These are phyloP conservation scores for Salix udensis DNA, from an alignment of 345 rosid species.

Conservation along the genomic window DNA sequence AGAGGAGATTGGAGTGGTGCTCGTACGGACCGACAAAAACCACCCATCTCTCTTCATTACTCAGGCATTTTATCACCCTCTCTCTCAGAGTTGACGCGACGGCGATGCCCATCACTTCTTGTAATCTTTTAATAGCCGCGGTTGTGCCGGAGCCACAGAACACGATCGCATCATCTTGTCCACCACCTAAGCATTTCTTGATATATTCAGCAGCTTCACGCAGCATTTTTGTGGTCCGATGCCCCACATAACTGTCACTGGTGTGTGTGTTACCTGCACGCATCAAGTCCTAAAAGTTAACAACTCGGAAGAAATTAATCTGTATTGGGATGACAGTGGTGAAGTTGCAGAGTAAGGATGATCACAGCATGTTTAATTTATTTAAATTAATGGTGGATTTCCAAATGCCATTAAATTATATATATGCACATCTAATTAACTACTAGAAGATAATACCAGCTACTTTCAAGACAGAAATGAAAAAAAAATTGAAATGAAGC, in stretches of 20 bases:
- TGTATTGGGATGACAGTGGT: background rate
- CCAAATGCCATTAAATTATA: too few relatives aligned
- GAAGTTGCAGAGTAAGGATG: too few relatives aligned
- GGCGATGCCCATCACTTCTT: conserved; percentile 54
- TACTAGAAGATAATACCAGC: too few relatives aligned
- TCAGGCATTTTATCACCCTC: conserved; percentile 25
- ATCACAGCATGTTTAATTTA: too few relatives aligned
- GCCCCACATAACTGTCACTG: conserved; percentile 49
- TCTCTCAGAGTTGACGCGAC: conserved; percentile 47
- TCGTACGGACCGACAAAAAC: conserved; percentile 63
- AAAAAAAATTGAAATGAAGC: too few relatives aligned
- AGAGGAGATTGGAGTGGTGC: conserved; percentile 64
- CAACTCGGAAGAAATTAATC: background rate
- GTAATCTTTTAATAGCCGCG: conserved; percentile 51
- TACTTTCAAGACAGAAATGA: too few relatives aligned
- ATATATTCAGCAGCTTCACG: conserved; percentile 43
- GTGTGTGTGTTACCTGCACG: conserved; percentile 57
- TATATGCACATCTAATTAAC: too few relatives aligned
- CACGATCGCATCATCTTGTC: conserved; percentile 39
- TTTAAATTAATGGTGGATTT: too few relatives aligned
- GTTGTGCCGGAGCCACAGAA: conserved; percentile 61
- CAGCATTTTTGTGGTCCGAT: conserved; percentile 46
- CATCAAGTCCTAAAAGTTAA: background rate
- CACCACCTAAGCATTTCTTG: conserved; percentile 50
- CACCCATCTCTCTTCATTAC: conserved; percentile 46